Conservation (phyloP, 805 yeast genomes). For the Myxozyma nipponensis region DNA sequence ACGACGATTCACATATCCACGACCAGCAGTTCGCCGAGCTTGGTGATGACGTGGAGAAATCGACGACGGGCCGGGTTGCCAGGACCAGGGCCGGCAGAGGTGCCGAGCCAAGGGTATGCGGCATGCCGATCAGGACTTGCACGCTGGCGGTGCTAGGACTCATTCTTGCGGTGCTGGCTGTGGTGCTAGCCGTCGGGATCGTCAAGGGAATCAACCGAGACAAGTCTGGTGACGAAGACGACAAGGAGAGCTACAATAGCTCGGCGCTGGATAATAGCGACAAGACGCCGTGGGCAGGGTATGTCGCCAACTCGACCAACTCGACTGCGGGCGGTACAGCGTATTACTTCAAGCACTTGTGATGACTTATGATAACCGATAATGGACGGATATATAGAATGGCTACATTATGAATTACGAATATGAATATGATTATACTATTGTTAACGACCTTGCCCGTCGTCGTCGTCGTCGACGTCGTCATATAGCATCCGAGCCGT, state of each 20-base stretch:
- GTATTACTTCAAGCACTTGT: background rate
- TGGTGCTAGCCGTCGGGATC: background rate
- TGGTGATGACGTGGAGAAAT: no score
- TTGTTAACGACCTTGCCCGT: conserved; percentile 1
- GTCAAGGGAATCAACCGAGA: background rate
- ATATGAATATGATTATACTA: background rate
- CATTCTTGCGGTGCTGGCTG: background rate
- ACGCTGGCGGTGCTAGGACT: background rate
- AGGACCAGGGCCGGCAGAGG: no score
- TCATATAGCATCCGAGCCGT: conserved; percentile 39
- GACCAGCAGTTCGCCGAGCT: no score
- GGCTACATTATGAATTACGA: no score
- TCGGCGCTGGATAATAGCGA: background rate
- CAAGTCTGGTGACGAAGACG: background rate
- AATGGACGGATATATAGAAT: no score
- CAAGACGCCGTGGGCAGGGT: background rate
- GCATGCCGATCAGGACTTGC: background rate
- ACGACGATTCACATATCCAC: no score
- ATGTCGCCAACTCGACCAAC: background rate
- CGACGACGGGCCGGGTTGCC: no score
- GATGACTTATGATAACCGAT: background rate
- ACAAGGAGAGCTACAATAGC: background rate
- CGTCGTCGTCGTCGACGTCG: conserved; percentile 32
- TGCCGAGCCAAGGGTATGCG: background rate
- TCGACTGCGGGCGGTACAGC: background rate